Evolutionary conservation across 495 filamentous ascomycete species (phyloP).

Genomic region (Daldinia vernicosa): DNA sequence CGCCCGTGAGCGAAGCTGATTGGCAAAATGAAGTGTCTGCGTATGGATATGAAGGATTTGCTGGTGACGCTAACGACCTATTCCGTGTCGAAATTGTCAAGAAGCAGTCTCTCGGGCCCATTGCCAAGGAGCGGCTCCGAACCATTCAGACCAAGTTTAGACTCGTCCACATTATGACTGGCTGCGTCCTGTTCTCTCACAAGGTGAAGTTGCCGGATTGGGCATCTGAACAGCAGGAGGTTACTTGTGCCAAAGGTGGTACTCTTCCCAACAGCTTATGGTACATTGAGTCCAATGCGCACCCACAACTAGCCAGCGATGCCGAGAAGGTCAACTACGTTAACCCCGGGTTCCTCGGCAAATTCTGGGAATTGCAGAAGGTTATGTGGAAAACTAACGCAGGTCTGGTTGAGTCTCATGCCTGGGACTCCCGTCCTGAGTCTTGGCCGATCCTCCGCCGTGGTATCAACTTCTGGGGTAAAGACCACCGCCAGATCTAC

Average conservation of each 20-base stretch:
- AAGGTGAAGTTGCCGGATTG: slow-evolving; percentile 98
- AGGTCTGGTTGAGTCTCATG: slow-evolving; percentile 93
- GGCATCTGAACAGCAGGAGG: slow-evolving; percentile 97
- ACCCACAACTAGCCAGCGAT: slow-evolving; percentile 74
- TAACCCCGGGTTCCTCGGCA: slow-evolving; percentile 95
- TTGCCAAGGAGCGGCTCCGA: slow-evolving; percentile 83
- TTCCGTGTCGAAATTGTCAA: slow-evolving; percentile 96
- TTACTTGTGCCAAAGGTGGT: slow-evolving; percentile 92
- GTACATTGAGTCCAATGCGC: slow-evolving; percentile 91
- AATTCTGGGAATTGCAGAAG: slow-evolving; percentile 99
- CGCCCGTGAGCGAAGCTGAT: slow-evolving; percentile 95
- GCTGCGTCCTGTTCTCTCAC: slow-evolving; percentile 95
- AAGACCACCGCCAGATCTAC: slow-evolving; percentile 92
- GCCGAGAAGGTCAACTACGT: slow-evolving; percentile 95
- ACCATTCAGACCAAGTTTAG: slow-evolving; percentile 98
- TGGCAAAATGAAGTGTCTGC: slow-evolving; percentile 99
- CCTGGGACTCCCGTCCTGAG: slow-evolving; percentile 94
- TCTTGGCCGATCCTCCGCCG: slow-evolving; percentile 94
- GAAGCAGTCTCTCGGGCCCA: slow-evolving; percentile 79
- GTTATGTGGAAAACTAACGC: slow-evolving; percentile 99
- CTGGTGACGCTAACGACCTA: slow-evolving; percentile 94
- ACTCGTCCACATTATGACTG: slow-evolving; percentile 95
- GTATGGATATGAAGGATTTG: slow-evolving; percentile 96
- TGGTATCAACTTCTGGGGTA: slow-evolving; percentile 99
- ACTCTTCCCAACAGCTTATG: slow-evolving; percentile 95